Evolutionary conservation across 768 basidiomycete species (phyloP).

Genomic region (Mycena pura): DNA sequence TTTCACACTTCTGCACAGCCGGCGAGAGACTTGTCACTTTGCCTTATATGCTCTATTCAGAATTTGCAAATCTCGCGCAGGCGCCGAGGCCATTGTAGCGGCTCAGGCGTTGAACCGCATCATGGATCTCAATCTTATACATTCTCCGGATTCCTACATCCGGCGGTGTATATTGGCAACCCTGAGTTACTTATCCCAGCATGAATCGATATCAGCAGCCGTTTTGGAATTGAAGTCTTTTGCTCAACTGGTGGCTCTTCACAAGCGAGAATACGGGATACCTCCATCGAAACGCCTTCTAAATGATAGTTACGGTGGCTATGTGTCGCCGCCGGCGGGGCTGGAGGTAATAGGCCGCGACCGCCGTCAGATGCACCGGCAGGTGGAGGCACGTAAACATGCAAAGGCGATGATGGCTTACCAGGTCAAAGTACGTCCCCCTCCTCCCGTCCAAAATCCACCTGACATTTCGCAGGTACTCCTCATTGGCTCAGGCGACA

Average conservation of each 20-base stretch:
- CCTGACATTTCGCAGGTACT: conserved; percentile 61
- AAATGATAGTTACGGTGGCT: neutral
- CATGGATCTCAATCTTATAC: neutral
- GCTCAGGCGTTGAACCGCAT: neutral
- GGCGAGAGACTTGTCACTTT: neutral
- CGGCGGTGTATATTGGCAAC: neutral
- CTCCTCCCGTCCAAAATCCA: conserved; percentile 1
- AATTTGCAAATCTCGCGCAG: neutral
- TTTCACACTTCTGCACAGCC: neutral
- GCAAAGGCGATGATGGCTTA: conserved; percentile 72
- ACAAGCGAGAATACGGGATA: neutral
- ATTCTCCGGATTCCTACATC: neutral
- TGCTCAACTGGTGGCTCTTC: neutral
- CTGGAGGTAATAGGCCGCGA: neutral
- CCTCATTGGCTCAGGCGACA: conserved; percentile 91
- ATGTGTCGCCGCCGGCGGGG: neutral
- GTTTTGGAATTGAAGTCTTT: neutral
- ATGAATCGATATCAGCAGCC: neutral
- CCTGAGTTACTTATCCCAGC: neutral
- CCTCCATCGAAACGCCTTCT: neutral
- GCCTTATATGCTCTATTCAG: neutral
- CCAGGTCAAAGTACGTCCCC: conserved; percentile 73
- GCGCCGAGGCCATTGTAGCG: neutral
- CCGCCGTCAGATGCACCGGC: conserved; percentile 51
- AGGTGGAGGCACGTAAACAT: conserved; percentile 80